Evolutionary conservation across 78 protist genomes (phyloP).

Genomic region (Dictyostelium capitatum): DNA sequence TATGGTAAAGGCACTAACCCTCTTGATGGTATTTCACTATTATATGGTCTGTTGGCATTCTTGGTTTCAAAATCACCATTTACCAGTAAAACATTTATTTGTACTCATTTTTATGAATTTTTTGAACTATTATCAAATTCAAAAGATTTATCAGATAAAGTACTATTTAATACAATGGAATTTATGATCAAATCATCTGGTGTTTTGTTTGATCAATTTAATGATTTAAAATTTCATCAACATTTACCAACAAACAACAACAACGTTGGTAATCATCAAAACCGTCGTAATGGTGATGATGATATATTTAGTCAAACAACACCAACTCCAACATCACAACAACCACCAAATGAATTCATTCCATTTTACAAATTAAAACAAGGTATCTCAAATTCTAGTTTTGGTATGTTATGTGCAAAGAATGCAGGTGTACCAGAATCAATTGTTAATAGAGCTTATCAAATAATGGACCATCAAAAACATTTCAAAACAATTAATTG

Average conservation of each 20-base stretch:
- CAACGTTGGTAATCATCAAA: not conserved
- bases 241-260: not conserved
- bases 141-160: not conserved
- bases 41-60: constrained; percentile 33
- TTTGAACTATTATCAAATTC: constrained; percentile 25
- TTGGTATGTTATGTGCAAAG: constrained; percentile 55
- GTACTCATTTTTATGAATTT: constrained; percentile 72
- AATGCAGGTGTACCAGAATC: constrained; percentile 32
- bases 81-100: constrained; percentile 17
- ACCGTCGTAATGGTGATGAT: not conserved
- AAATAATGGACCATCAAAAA: constrained; percentile 47
- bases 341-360: not conserved
- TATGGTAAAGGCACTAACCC: constrained; percentile 75
- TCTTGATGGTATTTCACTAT: constrained; percentile 51
- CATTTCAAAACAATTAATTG: constrained; percentile 12
- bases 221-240: not conserved
- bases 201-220: not conserved
- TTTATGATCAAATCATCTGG: constrained; percentile 14
- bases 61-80: not conserved
- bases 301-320: no score
- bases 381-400: constrained; percentile 27
- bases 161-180: constrained; percentile 45
- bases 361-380: constrained; percentile 29
- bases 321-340: no score
- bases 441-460: constrained; percentile 20